phyloP scores from a whole-genome alignment of 768 basidiomycete species.

The Rhodosporidiobolus odoratus region DNA sequence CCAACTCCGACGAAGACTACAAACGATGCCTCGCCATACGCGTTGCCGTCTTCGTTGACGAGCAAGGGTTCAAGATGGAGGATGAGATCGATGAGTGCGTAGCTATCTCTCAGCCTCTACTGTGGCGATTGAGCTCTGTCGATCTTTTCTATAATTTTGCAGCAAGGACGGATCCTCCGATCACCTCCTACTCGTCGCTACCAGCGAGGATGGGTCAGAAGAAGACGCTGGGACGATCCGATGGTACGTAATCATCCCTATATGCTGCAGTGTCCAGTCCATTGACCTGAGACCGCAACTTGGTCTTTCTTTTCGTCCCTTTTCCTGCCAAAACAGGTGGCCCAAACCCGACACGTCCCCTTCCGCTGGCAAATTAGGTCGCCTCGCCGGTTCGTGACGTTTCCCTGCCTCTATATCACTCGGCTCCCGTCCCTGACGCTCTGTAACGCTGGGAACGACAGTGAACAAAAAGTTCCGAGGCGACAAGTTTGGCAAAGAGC shows the following conservation, averaged over 20 bases:
- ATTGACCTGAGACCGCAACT: background rate
- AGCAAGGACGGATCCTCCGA: constrained; percentile 28
- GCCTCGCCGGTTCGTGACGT: background rate
- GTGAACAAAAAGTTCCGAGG: constrained; percentile 14
- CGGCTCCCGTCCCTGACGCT: background rate
- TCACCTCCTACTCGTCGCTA: constrained; percentile 15
- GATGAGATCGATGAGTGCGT: constrained; percentile 35
- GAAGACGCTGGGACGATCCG: constrained; percentile 27
- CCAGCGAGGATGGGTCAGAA: background rate
- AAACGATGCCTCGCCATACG: background rate
- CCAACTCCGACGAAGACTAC: background rate
- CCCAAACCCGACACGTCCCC: constrained; percentile 1
- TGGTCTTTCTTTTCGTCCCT: background rate
- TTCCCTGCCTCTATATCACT: background rate
- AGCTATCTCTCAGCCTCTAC: background rate
- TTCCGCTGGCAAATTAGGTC: constrained; percentile 18
- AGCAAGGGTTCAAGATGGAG: constrained; percentile 31
- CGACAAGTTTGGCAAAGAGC: constrained; percentile 3
- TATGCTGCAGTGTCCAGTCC: too few species aligned
- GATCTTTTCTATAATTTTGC: background rate
- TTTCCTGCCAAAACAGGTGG: constrained; percentile 7
- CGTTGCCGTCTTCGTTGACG: constrained; percentile 30
- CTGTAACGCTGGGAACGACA: background rate
- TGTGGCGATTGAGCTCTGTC: background rate
- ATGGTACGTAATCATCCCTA: background rate